phyloP scores from a whole-genome alignment of 345 rosid genomes.

The Syzygium grande region DNA sequence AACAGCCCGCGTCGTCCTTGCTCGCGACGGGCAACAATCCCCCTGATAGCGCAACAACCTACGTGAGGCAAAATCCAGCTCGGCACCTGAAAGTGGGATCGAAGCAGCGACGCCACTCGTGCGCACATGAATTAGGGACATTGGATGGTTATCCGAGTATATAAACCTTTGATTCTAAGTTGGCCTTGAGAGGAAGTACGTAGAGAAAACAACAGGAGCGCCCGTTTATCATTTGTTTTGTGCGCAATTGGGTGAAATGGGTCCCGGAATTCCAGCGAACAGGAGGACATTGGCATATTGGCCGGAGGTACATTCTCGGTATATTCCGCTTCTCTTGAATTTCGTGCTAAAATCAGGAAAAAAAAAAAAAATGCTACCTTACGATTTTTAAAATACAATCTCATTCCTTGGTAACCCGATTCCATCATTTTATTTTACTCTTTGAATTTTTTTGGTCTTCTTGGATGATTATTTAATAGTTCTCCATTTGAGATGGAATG shows the following conservation, averaged over 20 bases:
- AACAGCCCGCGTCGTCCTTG: neutral
- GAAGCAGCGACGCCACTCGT: fast-evolving
- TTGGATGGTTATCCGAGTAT: neutral
- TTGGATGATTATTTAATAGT: too few species aligned
- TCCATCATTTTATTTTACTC: too few species aligned
- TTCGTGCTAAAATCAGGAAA: neutral
- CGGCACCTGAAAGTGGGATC: neutral
- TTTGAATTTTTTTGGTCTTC: too few species aligned
- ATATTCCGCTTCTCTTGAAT: neutral
- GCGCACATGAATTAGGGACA: neutral
- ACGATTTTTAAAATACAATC: neutral
- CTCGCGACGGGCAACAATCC: neutral
- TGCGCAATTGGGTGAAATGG: neutral
- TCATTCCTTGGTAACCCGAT: fast-evolving
- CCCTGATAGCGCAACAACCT: neutral
- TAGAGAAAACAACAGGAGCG: neutral
- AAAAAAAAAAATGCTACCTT: neutral
- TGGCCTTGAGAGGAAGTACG: neutral
- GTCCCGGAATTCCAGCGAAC: neutral
- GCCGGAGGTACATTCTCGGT: neutral
- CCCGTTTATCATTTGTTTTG: neutral
- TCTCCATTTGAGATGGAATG: neutral
- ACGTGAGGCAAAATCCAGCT: neutral
- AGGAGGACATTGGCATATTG: neutral
- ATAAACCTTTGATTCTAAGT: neutral